Evolutionary conservation across 2,329 filamentous ascomycete genomes (phyloP).

Genomic region (Cyanodermella asteris): DNA sequence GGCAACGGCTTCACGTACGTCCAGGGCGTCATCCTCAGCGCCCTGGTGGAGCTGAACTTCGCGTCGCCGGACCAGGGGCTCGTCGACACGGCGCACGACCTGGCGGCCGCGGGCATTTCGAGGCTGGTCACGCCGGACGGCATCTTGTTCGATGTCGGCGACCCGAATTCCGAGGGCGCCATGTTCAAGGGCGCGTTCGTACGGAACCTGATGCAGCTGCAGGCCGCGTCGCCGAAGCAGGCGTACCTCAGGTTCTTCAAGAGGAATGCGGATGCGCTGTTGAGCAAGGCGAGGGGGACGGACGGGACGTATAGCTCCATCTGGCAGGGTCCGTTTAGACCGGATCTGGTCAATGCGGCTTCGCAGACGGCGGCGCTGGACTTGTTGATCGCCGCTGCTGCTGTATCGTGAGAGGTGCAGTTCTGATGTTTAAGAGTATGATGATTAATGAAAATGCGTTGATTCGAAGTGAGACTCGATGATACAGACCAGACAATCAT

Average conservation of each 20-base stretch:
- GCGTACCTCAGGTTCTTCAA: constrained; percentile 33
- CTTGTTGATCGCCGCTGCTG: too few relatives aligned
- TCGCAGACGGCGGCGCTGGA: too few relatives aligned
- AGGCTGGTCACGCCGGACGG: constrained; percentile 22
- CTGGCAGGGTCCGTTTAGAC: too few relatives aligned
- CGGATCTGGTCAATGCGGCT: too few relatives aligned
- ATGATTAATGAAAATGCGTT: too few relatives aligned
- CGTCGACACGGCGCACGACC: constrained; percentile 21
- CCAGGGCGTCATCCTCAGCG: constrained; percentile 38
- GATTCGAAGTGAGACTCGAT: too few relatives aligned
- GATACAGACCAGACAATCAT: too few relatives aligned
- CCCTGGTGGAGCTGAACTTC: constrained; percentile 29
- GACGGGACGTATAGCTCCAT: too few relatives aligned
- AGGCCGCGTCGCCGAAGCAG: constrained; percentile 27
- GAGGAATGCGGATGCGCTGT: constrained; percentile 39
- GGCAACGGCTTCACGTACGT: constrained; percentile 30
- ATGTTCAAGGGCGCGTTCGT: constrained; percentile 53
- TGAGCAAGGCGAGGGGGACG: too few relatives aligned
- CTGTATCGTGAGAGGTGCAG: too few relatives aligned
- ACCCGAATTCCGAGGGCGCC: constrained; percentile 25
- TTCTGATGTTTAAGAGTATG: too few relatives aligned
- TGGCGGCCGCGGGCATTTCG: constrained; percentile 32
- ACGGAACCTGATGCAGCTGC: constrained; percentile 38
- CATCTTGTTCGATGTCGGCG: constrained; percentile 32
- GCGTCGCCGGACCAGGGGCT: constrained; percentile 21